Percentiles rank a stretch among this genome's conserved stretches.
phyloP scores from a whole-genome alignment of 1,139 yeast species.

The Blastobotrys persicus region DNA sequence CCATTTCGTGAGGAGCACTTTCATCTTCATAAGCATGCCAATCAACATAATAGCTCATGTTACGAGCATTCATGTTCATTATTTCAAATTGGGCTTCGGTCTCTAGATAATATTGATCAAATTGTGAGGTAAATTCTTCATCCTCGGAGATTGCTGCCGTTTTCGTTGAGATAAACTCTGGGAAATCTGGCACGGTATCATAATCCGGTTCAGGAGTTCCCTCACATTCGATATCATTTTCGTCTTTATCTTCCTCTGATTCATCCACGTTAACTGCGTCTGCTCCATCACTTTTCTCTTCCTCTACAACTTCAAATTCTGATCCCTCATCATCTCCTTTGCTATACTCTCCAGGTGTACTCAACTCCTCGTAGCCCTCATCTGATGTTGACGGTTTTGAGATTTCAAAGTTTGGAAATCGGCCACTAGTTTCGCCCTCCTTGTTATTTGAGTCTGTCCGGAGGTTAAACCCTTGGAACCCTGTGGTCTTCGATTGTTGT shows the following conservation, averaged over 20 bases:
- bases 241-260: constrained; percentile 10
- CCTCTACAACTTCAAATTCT: constrained; percentile 9
- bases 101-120: constrained; percentile 22
- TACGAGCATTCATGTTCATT: constrained; percentile 15
- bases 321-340: background rate
- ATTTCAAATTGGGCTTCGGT: constrained; percentile 24
- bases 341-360: constrained; percentile 1
- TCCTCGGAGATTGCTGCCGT: constrained; percentile 5
- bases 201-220: constrained; percentile 7
- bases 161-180: constrained; percentile 4
- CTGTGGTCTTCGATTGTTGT: background rate
- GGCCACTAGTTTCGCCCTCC: background rate
- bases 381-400: constrained; percentile 5
- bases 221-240: constrained; percentile 11
- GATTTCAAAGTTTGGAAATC: background rate
- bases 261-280: constrained; percentile 16
- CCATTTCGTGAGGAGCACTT: constrained; percentile 13
- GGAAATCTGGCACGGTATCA: constrained; percentile 8
- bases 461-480: background rate
- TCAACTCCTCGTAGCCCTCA: constrained; percentile 7
- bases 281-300: constrained; percentile 7
- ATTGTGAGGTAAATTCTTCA: constrained; percentile 7
- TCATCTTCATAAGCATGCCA: constrained; percentile 16
- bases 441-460: background rate
- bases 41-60: constrained; percentile 8